Evolutionary conservation across 2,329 filamentous ascomycete genomes (phyloP), one percentile per base, ranked within the genome.

Genomic region (Fusarium burgessii): DNA sequence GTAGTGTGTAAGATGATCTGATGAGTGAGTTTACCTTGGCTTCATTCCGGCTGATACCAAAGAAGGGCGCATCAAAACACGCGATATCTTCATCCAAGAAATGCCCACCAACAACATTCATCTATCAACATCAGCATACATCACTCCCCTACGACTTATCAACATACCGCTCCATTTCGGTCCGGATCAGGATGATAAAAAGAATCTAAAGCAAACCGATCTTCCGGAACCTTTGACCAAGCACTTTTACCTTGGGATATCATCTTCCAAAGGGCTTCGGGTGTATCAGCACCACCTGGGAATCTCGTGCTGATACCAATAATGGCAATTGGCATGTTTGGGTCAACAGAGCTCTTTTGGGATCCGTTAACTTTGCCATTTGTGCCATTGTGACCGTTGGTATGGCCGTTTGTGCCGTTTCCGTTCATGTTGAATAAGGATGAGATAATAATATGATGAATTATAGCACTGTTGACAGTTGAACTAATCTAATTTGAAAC

Each of bases 351-450:
- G 15, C 10, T 9, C 36, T 45, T 55, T 20, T 18, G 10, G 15
- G n/a, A 8, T 20, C 35, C 49, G 23, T 52, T 52, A 6, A 10
- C 25, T 9, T 29, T 32, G 35, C 49, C 49, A 11, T 41, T 52
- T 36, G n/a, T 36, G 49, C 49, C 49, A 38, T 51, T 52, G 9
- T 52, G 49, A 4, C n/a, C 12, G 15, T n/a, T 36, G n/a, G n/a
- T 18, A 33, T 50, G 47, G 18, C 47, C 33, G 36, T 41, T 52
- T 52, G 35, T 45, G 14, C 45, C 17, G 40, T 45, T 56, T 56
- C 52, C 52, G 52, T 56, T 56, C 52, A 56, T 56, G 40, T 56
- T 56, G 52, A 56, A 56, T 43, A 35, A 56, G 52, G 52, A 35
- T 35, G 23, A 17, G 18, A 32, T 36, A 12, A 41, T 29, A 18